These are phyloP conservation scores for Tolypocladium amazonense DNA, from an alignment of 2,329 filamentous ascomycete species.

Conservation along the genomic window DNA sequence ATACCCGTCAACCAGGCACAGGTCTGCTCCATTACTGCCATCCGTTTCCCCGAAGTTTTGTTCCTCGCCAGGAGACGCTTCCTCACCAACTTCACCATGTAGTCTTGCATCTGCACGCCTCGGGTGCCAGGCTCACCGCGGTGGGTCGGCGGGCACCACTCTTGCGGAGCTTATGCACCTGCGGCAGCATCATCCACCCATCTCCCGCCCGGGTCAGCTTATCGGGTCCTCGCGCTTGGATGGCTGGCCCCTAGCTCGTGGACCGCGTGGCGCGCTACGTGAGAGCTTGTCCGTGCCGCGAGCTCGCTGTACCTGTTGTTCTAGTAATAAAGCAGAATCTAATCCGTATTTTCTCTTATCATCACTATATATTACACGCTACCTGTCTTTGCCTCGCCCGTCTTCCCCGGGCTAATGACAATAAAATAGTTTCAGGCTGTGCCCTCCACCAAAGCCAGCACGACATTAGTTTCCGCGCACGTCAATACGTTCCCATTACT, in stretches of 20 bases:
- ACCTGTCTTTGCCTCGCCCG: not conserved
- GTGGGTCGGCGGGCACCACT: not conserved
- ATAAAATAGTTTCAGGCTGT: not conserved
- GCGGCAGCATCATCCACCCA: not conserved
- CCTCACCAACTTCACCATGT: not conserved
- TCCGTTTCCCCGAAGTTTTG: no score
- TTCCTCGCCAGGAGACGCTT: no score
- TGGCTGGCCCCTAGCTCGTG: not conserved
- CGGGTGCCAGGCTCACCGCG: not conserved
- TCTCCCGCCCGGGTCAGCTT: not conserved
- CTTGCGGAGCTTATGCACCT: not conserved
- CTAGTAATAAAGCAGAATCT: not conserved
- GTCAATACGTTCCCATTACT: conserved; percentile 1
- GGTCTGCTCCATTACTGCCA: not conserved
- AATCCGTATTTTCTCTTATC: not conserved
- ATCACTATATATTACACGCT: not conserved
- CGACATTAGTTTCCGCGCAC: not conserved
- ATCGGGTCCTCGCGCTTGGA: not conserved
- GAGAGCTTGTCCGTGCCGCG: not conserved
- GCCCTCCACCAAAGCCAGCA: not conserved
- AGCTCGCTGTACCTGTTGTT: not conserved
- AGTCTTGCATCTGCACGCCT: not conserved
- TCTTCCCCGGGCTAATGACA: not conserved
- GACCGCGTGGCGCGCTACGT: not conserved
- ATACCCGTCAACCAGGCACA: not conserved